Percentiles rank a stretch among this genome's conserved stretches.
Conservation (phyloP, 164 flowering plant species). For the Protea cynaroides region DNA sequence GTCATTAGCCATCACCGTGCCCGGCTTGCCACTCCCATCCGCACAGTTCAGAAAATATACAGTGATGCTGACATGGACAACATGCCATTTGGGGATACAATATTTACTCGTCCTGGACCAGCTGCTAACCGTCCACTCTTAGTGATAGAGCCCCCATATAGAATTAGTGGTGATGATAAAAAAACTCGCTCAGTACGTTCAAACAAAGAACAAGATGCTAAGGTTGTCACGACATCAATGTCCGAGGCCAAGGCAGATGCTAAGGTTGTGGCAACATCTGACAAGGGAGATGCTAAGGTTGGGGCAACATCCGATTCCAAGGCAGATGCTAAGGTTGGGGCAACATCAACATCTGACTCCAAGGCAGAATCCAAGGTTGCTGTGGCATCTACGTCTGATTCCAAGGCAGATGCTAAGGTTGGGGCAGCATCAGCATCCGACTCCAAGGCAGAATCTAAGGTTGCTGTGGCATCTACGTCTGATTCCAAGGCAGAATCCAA, state of each 20-base stretch:
- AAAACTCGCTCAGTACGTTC: not conserved
- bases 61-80: constrained; percentile 52
- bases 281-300: constrained; percentile 5
- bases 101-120: constrained; percentile 26
- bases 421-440: not conserved
- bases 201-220: constrained; percentile 23
- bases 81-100: constrained; percentile 44
- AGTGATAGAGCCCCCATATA: constrained; percentile 51
- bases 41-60: constrained; percentile 42
- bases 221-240: constrained; percentile 11
- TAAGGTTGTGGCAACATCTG: not conserved
- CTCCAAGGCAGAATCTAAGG: constrained; percentile 4
- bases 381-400: not conserved
- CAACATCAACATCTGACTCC: not conserved
- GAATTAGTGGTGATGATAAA: constrained; percentile 44
- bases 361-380: constrained; percentile 7
- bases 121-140: constrained; percentile 30
- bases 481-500: not conserved
- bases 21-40: constrained; percentile 59
- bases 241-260: not conserved
- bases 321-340: not conserved
- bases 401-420: not conserved
- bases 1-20: constrained; percentile 91
- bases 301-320: not conserved
- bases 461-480: not conserved